Conservation (phyloP, 1,284 basidiomycete genomes). For the Psilocybe mexicana region DNA sequence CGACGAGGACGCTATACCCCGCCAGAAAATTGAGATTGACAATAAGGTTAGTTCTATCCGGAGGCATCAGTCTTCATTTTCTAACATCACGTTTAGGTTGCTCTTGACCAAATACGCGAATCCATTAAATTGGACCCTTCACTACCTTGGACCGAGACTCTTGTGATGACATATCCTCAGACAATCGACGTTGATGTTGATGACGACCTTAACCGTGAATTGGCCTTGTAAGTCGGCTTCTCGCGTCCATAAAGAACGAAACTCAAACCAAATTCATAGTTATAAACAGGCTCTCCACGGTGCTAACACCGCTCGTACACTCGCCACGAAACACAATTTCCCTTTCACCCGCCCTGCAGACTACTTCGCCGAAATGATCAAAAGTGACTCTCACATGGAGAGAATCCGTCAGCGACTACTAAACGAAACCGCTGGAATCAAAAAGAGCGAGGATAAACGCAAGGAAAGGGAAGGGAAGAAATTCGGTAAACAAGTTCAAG, state of each 20-base stretch:
- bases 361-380: conserved; percentile 99
- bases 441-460: conserved; percentile 90
- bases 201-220: conserved; percentile 91
- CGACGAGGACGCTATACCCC: conserved; percentile 77
- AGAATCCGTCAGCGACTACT: conserved; percentile 89
- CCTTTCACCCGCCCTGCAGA: conserved; percentile 93
- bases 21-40: conserved; percentile 82
- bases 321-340: conserved; percentile 74
- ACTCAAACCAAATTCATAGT: conserved; percentile 41
- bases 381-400: conserved; percentile 98
- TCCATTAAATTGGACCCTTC: conserved; percentile 76
- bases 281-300: conserved; percentile 94
- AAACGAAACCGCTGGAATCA: conserved; percentile 88
- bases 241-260: too few relatives aligned
- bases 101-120: conserved; percentile 80
- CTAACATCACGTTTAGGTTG: conserved; percentile 50
- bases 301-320: conserved; percentile 72
- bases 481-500: conserved; percentile 93
- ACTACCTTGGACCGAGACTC: conserved; percentile 85
- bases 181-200: conserved; percentile 78
- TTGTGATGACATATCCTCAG: conserved; percentile 74
- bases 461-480: conserved; percentile 96
- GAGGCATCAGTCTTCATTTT: conserved; percentile 1
- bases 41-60: conserved; percentile 59
- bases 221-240: conserved; percentile 76